A percentile compares a stretch with the other conserved stretches of the same genome.
Conservation (phyloP, 2,329 filamentous ascomycete genomes). For the Cytospora mali region DNA sequence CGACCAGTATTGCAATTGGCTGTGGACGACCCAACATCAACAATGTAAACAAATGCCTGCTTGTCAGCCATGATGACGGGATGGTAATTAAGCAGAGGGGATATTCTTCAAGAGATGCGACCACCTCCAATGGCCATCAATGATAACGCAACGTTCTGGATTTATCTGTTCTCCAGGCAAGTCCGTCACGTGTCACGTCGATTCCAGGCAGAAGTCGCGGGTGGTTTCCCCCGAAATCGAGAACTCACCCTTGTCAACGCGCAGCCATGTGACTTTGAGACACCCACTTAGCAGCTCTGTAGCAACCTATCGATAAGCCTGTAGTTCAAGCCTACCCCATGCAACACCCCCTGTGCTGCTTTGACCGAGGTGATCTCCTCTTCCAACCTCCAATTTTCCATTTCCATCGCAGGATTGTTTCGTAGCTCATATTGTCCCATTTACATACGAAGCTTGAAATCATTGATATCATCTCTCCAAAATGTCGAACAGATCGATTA, state of each 20-base stretch:
- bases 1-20: conserved; percentile 71
- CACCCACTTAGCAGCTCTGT: conserved; percentile 3
- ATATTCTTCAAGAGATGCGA: neutral
- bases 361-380: too few relatives aligned
- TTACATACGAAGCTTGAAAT: neutral
- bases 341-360: conserved; percentile 11
- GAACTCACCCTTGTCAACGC: conserved; percentile 18
- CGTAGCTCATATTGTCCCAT: neutral
- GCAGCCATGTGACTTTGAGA: conserved; percentile 22
- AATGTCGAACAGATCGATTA: conserved; percentile 51
- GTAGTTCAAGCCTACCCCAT: too few relatives aligned
- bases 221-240: conserved; percentile 13
- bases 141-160: conserved; percentile 1
- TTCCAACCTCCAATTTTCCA: neutral
- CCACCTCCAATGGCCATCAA: neutral
- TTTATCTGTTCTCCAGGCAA: neutral
- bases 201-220: conserved; percentile 25
- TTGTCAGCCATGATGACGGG: conserved; percentile 76
- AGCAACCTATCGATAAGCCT: conserved; percentile 26
- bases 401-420: neutral
- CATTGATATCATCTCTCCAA: conserved; percentile 28
- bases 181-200: conserved; percentile 17
- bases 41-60: conserved; percentile 87
- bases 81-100: conserved; percentile 4
- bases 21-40: conserved; percentile 90